Base-by-base conservation (phyloP, 1,139 yeast genomes). In the Blastobotrys aristatus region DNA sequence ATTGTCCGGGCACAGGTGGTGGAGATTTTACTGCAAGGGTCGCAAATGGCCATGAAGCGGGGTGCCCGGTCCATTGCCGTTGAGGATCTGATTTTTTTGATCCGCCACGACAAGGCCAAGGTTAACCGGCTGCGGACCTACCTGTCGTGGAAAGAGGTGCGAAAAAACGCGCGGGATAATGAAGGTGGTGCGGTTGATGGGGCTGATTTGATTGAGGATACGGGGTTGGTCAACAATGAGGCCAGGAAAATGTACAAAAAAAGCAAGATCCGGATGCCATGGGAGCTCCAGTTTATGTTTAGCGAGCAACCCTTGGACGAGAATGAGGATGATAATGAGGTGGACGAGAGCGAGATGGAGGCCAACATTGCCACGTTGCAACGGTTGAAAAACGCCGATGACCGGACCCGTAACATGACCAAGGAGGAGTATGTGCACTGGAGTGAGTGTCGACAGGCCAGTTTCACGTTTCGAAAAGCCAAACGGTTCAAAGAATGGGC, bases 361-460 rank as follows among this genome's bases (percentile, higher is more conserved):
- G 97, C 97, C 1, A 84, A 88, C 35, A 71, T 84, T 37, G 95
- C 95, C 0, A 87, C 96, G 14, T 71, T 89, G 64, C 89, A 89
- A 63, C 72, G 97, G 51, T 74, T 92, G 56, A 89, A 89, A 61
- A 82, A 80, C 70, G 97, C 97, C 2, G 99, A 92, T 65, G 97
- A 92, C 50, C 74, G 98, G 55, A 92, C 99, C 0, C 79, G 75
- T 56, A 79, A 84, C 56, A 94, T 92, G 99, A 92, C 98, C 0
- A 82, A 83, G 59, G 97, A 92, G 61, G 98, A 92, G 64, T 92
- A 92, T 59, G 98, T 90, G 16, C 98, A 94, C 65, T 92, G 97
- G 97, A 85, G 96, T 13, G 99, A 92, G 63, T 92, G 98, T 68
- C 79, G 99, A 55, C 98, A 92, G 65, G 98, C 98, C 1, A 83